A percentile compares a stretch with the other conserved stretches of the same genome.
phyloP scores from a whole-genome alignment of 768 basidiomycete species.

The Neoboletus magnificus region DNA sequence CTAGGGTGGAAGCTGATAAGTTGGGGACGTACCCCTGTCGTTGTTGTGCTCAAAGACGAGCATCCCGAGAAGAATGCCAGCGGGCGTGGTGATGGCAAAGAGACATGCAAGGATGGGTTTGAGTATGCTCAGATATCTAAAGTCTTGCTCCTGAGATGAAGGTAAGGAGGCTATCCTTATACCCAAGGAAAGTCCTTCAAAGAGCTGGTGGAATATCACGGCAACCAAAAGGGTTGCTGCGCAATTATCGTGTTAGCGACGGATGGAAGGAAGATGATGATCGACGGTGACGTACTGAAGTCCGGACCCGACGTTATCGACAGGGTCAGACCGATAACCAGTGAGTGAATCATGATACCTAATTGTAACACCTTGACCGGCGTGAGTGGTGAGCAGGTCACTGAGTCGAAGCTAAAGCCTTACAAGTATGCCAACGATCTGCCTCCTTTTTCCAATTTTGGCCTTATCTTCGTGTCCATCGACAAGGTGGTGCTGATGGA shows the following conservation, averaged over 20 bases:
- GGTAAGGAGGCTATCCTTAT: slow-evolving; percentile 74
- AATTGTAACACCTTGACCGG: slow-evolving; percentile 65
- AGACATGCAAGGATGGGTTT: slow-evolving; percentile 54
- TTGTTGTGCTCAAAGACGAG: slow-evolving; percentile 38
- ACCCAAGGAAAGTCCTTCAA: slow-evolving; percentile 80
- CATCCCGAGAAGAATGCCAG: slow-evolving; percentile 62
- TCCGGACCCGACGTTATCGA: slow-evolving; percentile 66
- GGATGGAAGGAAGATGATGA: not conserved
- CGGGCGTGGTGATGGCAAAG: slow-evolving; percentile 73
- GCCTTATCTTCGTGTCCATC: slow-evolving; percentile 20
- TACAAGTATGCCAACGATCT: slow-evolving; percentile 74
- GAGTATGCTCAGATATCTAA: slow-evolving; percentile 33
- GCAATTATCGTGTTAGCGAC: not conserved
- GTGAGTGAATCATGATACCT: slow-evolving; percentile 81
- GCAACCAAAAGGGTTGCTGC: slow-evolving; percentile 71
- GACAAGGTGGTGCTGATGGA: not conserved
- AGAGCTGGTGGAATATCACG: slow-evolving; percentile 78
- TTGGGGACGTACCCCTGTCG: slow-evolving; percentile 22
- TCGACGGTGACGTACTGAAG: slow-evolving; percentile 52
- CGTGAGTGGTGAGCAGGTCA: not conserved
- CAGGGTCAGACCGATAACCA: slow-evolving; percentile 77
- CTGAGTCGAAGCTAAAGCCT: not conserved
- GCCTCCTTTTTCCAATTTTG: slow-evolving; percentile 51
- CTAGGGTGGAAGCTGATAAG: not conserved
- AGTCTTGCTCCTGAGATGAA: slow-evolving; percentile 27